Base-by-base conservation (phyloP, 805 yeast species). In the Allodekkera sacchari region DNA sequence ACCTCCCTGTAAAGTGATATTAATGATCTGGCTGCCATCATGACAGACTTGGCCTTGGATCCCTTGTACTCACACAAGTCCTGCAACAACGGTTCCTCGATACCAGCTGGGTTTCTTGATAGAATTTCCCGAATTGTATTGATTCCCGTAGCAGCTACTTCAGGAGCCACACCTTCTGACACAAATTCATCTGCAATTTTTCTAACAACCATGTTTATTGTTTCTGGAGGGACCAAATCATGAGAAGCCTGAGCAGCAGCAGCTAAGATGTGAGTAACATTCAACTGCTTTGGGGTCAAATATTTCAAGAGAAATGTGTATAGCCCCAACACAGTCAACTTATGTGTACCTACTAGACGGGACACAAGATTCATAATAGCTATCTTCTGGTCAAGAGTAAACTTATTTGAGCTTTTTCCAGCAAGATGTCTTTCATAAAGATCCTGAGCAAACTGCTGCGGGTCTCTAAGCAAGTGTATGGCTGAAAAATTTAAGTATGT, bases 181-280 rank as follows among this genome's bases (percentile, higher is more conserved):
- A 92, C 96, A 49, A 92, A 92, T 59, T 92, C 98, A 59, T 92
- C 94, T 1, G 98, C 97, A 43, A 92, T 77, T 52, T 89, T 92
- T 36, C 95, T 74, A 7, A 92, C 78, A 44, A 92, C 76, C 31
- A 79, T 78, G 27, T 70, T 64, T 38, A 92, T 71, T 11, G 77
- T 74, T 54, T 92, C 99, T 5, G 99, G 98, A 17, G 99, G 99
- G 6, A 92, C 96, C 48, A 92, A 66, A 50, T 92, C 97, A 53
- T 92, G 99, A 18, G 94, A 73, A 0, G 97, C 85, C 64, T 92
- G 98, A 0, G 98, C 99, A 29, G 83, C 69, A 4, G 97, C 95
- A 6, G 98, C 97, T 84, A 92, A 74, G 42, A 92, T 79, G 55
- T 85, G 94, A 0, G 99, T 92, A 27, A 92, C 99, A 45, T 89